Percentiles rank a stretch among this genome's conserved stretches.
Conservation (phyloP, 192 early-diverging fungal species). For the Coemansia sp. region DNA sequence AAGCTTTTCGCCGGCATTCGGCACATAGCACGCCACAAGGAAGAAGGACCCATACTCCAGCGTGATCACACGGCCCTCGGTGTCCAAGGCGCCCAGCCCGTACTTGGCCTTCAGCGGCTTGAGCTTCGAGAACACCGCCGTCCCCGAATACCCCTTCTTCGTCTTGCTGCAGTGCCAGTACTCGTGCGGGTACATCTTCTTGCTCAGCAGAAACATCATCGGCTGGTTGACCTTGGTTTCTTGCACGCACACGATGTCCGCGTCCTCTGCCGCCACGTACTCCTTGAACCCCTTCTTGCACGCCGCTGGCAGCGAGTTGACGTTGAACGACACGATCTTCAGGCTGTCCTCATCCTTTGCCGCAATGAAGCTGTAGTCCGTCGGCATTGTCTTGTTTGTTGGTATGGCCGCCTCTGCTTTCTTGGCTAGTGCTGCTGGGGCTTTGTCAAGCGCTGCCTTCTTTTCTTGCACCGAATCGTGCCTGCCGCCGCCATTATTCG, state of each 20-base stretch:
- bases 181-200: conserved; percentile 68
- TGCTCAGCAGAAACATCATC: conserved; percentile 59
- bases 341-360: conserved; percentile 54
- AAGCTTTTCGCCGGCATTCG: conserved; percentile 78
- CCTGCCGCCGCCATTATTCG: not conserved
- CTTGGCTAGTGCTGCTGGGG: no score
- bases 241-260: conserved; percentile 82
- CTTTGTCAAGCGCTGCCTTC: conserved; percentile 5
- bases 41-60: conserved; percentile 68
- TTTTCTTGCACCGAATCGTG: conserved; percentile 14
- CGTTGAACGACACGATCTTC: conserved; percentile 80
- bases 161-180: conserved; percentile 65
- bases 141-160: conserved; percentile 83
- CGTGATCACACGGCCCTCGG: conserved; percentile 74
- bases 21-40: conserved; percentile 74
- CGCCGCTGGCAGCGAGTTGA: conserved; percentile 70
- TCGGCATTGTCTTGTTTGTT: conserved; percentile 71
- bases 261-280: conserved; percentile 75
- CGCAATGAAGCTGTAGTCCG: conserved; percentile 58
- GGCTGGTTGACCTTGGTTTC: conserved; percentile 84
- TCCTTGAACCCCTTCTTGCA: conserved; percentile 80
- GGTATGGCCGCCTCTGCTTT: conserved; percentile 21
- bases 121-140: conserved; percentile 77
- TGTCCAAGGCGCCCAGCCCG: conserved; percentile 61
- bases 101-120: conserved; percentile 66